phyloP scores from a whole-genome alignment of 345 rosid species.

The Euclidium syriacum region DNA sequence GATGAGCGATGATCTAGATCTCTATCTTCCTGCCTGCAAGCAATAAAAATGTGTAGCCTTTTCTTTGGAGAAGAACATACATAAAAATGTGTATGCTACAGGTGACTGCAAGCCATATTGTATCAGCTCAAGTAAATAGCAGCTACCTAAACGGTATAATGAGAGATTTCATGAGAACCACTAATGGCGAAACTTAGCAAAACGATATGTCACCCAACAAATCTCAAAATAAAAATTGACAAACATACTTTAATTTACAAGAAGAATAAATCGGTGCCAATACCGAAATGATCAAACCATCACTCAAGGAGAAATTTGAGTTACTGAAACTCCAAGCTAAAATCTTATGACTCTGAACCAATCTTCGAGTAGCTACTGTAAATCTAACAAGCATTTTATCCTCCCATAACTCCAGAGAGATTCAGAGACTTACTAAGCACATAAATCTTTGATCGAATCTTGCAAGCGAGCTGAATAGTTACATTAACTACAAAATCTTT shows the following conservation, averaged over 20 bases:
- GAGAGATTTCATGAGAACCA: neutral
- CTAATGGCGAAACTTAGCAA: neutral
- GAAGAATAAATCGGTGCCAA: too few species aligned
- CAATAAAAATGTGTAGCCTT: neutral
- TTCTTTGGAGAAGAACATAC: neutral
- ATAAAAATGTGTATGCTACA: neutral
- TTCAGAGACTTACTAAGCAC: slow-evolving; percentile 41
- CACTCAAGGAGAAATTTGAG: slow-evolving; percentile 45
- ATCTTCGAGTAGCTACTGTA: slow-evolving; percentile 57
- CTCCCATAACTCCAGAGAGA: slow-evolving; percentile 50
- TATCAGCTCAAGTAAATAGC: neutral
- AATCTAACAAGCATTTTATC: slow-evolving; percentile 75
- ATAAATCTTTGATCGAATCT: slow-evolving; percentile 33
- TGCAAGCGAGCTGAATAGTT: slow-evolving; percentile 35
- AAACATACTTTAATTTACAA: neutral
- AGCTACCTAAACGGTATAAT: neutral
- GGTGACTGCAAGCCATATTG: neutral
- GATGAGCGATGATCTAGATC: slow-evolving; percentile 57
- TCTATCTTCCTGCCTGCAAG: slow-evolving; percentile 74
- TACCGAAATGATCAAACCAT: slow-evolving; percentile 47
- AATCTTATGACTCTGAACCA: slow-evolving; percentile 59
- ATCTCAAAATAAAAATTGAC: neutral
- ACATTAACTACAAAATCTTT: slow-evolving; percentile 35
- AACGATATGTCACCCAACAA: neutral
- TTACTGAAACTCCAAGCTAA: slow-evolving; percentile 80